A percentile compares a stretch with the other conserved stretches of the same genome.
Evolutionary conservation across 164 flowering plant species (phyloP).

Genomic region (Macadamia integrifolia): DNA sequence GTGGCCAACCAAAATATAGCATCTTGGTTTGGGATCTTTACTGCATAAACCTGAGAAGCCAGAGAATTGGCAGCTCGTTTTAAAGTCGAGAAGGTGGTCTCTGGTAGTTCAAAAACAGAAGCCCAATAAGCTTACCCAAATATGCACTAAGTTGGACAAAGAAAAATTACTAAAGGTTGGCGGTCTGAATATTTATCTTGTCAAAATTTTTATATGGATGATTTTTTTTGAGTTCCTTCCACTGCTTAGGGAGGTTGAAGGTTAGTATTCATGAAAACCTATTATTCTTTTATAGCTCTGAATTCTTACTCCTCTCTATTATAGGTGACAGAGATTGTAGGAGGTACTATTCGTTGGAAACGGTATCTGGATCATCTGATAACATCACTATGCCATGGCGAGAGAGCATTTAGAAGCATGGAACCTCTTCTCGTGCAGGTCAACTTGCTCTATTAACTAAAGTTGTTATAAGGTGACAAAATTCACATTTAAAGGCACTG

Average conservation of each 20-base stretch:
- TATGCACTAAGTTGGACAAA: background rate
- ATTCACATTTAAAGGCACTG: background rate
- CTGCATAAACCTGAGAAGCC: too few species aligned
- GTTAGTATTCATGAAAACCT: background rate
- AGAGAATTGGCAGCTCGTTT: too few species aligned
- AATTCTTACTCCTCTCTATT: background rate
- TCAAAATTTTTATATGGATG: background rate
- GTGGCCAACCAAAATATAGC: too few species aligned
- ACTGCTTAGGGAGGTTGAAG: background rate
- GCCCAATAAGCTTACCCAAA: too few species aligned
- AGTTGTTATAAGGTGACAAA: background rate
- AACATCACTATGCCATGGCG: slow-evolving; percentile 56
- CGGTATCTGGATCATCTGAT: slow-evolving; percentile 84
- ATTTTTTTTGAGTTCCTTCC: background rate
- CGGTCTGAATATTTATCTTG: background rate
- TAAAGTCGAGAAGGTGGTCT: too few species aligned
- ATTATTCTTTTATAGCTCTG: background rate
- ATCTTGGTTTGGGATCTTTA: too few species aligned
- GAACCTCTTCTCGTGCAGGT: slow-evolving; percentile 97
- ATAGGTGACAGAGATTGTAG: slow-evolving; percentile 89
- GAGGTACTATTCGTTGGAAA: slow-evolving; percentile 91
- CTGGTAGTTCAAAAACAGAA: too few species aligned
- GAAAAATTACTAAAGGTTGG: background rate
- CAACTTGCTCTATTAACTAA: background rate
- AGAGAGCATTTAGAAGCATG: slow-evolving; percentile 48